These are phyloP conservation scores for Aspergillaceae sp. DNA, from an alignment of 2,329 filamentous ascomycete species.

Conservation along the genomic window DNA sequence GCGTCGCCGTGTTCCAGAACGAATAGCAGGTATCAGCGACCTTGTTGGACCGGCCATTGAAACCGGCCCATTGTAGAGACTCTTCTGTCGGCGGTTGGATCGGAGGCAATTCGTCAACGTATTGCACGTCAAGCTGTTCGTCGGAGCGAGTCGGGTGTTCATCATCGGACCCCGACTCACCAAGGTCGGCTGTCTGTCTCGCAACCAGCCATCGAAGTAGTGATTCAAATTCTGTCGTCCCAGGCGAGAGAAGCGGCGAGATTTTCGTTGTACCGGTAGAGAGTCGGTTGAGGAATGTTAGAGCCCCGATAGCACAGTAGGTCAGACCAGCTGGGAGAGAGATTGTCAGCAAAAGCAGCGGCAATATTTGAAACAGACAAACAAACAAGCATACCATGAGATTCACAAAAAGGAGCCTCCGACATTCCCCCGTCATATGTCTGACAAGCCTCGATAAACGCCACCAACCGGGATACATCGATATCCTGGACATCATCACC, in stretches of 20 bases:
- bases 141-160: slow-evolving; percentile 5
- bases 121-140: slow-evolving; percentile 15
- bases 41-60: slow-evolving; percentile 89
- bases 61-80: slow-evolving; percentile 54
- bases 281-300: slow-evolving; percentile 64
- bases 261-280: slow-evolving; percentile 23
- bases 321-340: slow-evolving; percentile 65
- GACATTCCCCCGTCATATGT: slow-evolving; percentile 79
- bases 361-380: neutral
- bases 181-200: slow-evolving; percentile 55
- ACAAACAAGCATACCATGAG: slow-evolving; percentile 55
- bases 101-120: slow-evolving; percentile 18
- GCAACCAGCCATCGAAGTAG: slow-evolving; percentile 51
- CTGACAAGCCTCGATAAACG: slow-evolving; percentile 62
- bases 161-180: slow-evolving; percentile 35
- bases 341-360: neutral
- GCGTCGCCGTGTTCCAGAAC: slow-evolving; percentile 76
- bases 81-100: slow-evolving; percentile 15
- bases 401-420: slow-evolving; percentile 69
- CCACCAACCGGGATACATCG: slow-evolving; percentile 59
- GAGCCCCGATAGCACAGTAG: slow-evolving; percentile 73
- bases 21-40: slow-evolving; percentile 89
- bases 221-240: slow-evolving; percentile 24
- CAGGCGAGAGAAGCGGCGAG: slow-evolving; percentile 18
- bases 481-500: slow-evolving; percentile 60